phyloP scores from a whole-genome alignment of 176 grass and related monocot genomes.

The Oropetium thomaeum region DNA sequence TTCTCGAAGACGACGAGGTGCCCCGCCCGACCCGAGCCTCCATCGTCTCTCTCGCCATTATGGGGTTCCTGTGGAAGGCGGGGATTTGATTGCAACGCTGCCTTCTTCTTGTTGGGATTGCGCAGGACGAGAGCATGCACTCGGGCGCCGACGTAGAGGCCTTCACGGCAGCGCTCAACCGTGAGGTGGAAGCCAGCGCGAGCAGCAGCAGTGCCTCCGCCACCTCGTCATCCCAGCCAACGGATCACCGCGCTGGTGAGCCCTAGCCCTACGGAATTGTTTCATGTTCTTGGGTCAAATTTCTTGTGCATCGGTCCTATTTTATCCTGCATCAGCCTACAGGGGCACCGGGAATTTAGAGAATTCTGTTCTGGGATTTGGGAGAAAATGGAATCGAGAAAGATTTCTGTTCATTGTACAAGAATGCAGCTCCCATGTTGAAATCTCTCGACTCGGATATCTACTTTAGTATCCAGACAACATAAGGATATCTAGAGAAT shows the following conservation, averaged over 20 bases:
- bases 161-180: slow-evolving; percentile 84
- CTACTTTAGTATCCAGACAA: not conserved
- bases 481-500: not conserved
- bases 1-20: slow-evolving; percentile 90
- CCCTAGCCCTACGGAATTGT: not conserved
- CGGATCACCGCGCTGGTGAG: slow-evolving; percentile 54
- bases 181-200: slow-evolving; percentile 71
- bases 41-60: slow-evolving; percentile 16
- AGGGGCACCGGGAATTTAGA: not conserved
- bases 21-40: slow-evolving; percentile 7
- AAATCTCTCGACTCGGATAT: not conserved
- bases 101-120: slow-evolving; percentile 31
- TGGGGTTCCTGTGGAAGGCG: not conserved
- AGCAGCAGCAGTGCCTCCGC: slow-evolving; percentile 19
- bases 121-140: slow-evolving; percentile 87
- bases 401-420: not conserved
- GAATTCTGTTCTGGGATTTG: slow-evolving; percentile 20
- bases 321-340: not conserved
- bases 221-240: slow-evolving; percentile 27
- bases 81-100: slow-evolving; percentile 3
- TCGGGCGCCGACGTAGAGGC: slow-evolving; percentile 93
- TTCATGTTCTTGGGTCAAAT: slow-evolving; percentile 14
- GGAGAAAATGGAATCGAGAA: slow-evolving; percentile 7
- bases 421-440: slow-evolving; percentile 19
- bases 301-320: not conserved